Evolutionary conservation across 169 alveolate species (phyloP).

Genomic region (Nephromyces sp.): DNA sequence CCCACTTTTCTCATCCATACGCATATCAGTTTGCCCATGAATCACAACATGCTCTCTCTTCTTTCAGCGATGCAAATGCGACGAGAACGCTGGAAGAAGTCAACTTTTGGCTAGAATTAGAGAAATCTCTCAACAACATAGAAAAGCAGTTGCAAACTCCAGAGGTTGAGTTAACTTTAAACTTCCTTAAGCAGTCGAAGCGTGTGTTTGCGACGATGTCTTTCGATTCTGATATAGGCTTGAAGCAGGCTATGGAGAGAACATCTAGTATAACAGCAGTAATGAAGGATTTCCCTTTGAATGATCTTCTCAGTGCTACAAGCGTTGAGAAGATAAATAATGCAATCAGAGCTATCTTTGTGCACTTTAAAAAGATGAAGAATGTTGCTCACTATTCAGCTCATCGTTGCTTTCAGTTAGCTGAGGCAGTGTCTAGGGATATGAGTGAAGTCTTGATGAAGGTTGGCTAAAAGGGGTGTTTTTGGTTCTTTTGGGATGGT

Average conservation of each 20-base stretch:
- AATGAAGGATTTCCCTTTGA: conserved; percentile 90
- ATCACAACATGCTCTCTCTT: neutral
- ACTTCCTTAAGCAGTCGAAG: conserved; percentile 74
- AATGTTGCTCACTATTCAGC: conserved; percentile 75
- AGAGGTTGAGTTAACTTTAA: conserved; percentile 77
- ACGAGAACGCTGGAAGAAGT: conserved; percentile 46
- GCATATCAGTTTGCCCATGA: too few species aligned
- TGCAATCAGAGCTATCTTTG: conserved; percentile 78
- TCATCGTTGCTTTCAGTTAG: conserved; percentile 72
- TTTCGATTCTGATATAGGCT: conserved; percentile 86
- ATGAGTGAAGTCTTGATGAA: conserved; percentile 60
- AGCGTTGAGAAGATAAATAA: conserved; percentile 69
- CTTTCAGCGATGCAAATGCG: conserved; percentile 29
- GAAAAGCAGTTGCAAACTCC: conserved; percentile 37
- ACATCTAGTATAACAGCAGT: conserved; percentile 75
- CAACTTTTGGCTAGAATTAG: conserved; percentile 46
- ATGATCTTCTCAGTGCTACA: conserved; percentile 79
- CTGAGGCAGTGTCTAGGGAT: conserved; percentile 85
- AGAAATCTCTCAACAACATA: conserved; percentile 27
- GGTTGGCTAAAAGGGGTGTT: conserved; percentile 36
- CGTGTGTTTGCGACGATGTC: conserved; percentile 78
- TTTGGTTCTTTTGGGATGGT: conserved; percentile 2
- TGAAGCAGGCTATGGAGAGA: conserved; percentile 74
- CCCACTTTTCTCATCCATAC: neutral
- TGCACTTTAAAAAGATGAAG: conserved; percentile 76